Conservation (phyloP, 768 basidiomycete species). For the Phanerochaete sordida region DNA sequence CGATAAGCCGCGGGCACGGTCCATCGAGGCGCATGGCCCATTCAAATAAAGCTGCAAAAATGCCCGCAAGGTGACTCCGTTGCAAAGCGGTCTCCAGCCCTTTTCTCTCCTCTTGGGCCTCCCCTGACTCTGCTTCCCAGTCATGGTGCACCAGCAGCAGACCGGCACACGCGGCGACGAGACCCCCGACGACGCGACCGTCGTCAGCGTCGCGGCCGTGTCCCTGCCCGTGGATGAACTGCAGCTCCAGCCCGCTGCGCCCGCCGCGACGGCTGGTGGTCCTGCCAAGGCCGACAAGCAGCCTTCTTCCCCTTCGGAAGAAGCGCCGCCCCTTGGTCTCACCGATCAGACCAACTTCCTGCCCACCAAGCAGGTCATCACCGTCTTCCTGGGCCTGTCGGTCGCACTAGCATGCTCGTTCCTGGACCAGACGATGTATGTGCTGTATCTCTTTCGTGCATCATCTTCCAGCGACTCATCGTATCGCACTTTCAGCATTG, state of each 20-base stretch:
- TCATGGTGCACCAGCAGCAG: neutral
- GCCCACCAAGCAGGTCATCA: constrained; percentile 17
- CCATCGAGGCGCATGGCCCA: neutral
- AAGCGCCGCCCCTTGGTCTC: constrained; percentile 4
- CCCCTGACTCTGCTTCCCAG: neutral
- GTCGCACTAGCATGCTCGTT: constrained; percentile 17
- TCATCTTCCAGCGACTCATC: neutral
- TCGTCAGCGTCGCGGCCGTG: neutral
- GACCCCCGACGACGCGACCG: constrained; percentile 2
- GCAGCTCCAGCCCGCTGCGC: neutral
- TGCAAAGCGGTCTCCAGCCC: neutral
- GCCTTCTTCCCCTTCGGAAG: neutral
- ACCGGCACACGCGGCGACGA: neutral
- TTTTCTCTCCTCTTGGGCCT: neutral
- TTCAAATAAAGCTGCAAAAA: neutral
- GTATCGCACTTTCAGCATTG: constrained; percentile 7
- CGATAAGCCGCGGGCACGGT: neutral
- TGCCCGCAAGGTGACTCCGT: neutral
- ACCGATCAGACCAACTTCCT: constrained; percentile 21
- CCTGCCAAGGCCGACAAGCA: neutral
- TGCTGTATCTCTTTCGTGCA: neutral
- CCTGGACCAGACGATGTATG: constrained; percentile 20
- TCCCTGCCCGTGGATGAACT: neutral
- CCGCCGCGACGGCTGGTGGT: neutral
- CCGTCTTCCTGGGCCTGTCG: constrained; percentile 16